Conservation (phyloP, 2,329 filamentous ascomycete species). For the Sporothrix schenckii region DNA sequence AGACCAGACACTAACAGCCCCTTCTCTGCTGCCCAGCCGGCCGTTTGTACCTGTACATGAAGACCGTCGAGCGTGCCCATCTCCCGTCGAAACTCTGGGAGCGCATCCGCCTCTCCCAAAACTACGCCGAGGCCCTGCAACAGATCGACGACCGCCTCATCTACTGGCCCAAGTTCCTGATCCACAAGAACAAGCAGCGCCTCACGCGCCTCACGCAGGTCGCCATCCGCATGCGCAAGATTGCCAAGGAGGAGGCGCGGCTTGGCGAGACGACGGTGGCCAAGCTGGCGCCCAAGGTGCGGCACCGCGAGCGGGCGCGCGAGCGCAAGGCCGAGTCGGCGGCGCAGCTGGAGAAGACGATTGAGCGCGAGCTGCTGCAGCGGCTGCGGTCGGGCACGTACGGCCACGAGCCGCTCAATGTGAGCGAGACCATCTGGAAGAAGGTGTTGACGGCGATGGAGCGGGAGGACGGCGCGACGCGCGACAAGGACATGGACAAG, state of each 20-base stretch:
- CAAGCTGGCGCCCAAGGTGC: constrained; percentile 88
- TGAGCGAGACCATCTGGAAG: constrained; percentile 95
- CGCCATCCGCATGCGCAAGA: constrained; percentile 73
- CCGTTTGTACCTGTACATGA: constrained; percentile 91
- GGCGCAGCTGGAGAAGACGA: constrained; percentile 92
- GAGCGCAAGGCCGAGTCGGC: constrained; percentile 72
- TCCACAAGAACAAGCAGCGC: constrained; percentile 88
- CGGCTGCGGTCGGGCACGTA: constrained; percentile 89
- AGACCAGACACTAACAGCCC: neutral
- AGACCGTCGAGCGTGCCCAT: constrained; percentile 86
- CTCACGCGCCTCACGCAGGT: constrained; percentile 92
- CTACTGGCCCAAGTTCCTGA: constrained; percentile 92
- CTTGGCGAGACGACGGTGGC: constrained; percentile 87
- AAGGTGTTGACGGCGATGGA: constrained; percentile 92
- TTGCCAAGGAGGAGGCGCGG: constrained; percentile 86
- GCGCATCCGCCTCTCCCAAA: constrained; percentile 82
- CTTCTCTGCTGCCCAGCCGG: constrained; percentile 41
- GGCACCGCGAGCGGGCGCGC: constrained; percentile 71
- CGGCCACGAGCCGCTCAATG: constrained; percentile 91
- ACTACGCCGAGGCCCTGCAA: constrained; percentile 86
- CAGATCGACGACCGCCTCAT: constrained; percentile 84
- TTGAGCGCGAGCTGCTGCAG: constrained; percentile 93
- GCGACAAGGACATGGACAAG: constrained; percentile 86
- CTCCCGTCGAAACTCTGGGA: constrained; percentile 94
- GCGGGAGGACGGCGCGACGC: constrained; percentile 76